Evolutionary conservation across 257 asterid species (phyloP), one percentile per base, ranked within the genome.

Genomic region (Handroanthus guayacan): DNA sequence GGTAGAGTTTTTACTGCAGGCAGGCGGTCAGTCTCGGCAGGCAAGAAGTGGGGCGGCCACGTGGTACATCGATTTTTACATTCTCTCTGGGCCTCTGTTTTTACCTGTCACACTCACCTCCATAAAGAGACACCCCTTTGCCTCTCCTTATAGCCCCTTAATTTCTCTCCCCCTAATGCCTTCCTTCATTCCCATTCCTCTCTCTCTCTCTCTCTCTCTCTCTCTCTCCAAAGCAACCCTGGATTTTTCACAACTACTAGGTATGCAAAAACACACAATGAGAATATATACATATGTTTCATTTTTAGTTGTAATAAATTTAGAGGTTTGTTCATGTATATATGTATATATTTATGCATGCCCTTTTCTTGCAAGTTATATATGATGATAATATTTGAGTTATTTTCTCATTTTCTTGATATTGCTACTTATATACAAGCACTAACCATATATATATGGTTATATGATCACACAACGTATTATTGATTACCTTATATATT

Each of bases 51-150:
- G 74, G 52, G 52, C 74, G 9, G 81, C 85, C 80, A 84, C 81
- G 83, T 78, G 87, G 60, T 8, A 20, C 5, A 2, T 60, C 5
- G 16, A n/a, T 67, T 50, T 18, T 20, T 62, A 76, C 86, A 86
- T 87, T 83, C 85, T 82, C 74, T 82, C 85, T 79, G 87, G 95
- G 95, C 88, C 88, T 78, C 1, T 25, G 31, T 25, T 25, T 62
- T 82, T 58, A 81, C 61, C 86, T 80, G 92, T 87, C 92, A 52
- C 74, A 72, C 67, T 87, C 88, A 84, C 86, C 85, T 72, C 86
- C 90, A 83, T 58, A 69, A 9, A 75, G 69, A 25, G 48, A 67
- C 68, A 76, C 91, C 95, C 93, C 95, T 81, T 81, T 84, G 62
- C 64, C 80, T 62, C 70, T 82, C 86, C 78, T 74, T 86, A 86